A percentile compares a stretch with the other conserved stretches of the same genome.
These are phyloP conservation scores for Aspergillus quadricinctus DNA, from an alignment of 2,329 filamentous ascomycete species.

Conservation along the genomic window DNA sequence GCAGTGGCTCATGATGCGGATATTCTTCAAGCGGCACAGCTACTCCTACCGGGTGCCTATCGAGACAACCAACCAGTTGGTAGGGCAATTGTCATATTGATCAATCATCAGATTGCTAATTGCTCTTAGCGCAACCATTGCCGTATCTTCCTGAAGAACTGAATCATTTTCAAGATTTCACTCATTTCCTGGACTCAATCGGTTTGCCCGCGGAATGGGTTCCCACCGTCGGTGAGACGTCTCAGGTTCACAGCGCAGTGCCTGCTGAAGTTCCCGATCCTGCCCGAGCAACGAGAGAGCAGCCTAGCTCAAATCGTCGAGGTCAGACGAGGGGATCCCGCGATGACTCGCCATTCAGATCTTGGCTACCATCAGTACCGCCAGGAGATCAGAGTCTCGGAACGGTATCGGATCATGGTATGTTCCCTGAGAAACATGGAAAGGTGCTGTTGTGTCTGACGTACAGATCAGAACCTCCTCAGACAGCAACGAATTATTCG, in stretches of 20 bases:
- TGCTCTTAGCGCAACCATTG: constrained; percentile 21
- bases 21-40: constrained; percentile 37
- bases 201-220: constrained; percentile 33
- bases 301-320: constrained; percentile 16
- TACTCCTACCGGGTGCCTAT: constrained; percentile 29
- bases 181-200: constrained; percentile 33
- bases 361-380: constrained; percentile 31
- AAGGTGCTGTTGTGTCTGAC: neutral
- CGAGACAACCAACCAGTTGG: constrained; percentile 15
- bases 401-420: constrained; percentile 29
- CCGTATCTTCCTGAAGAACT: constrained; percentile 30
- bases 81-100: neutral
- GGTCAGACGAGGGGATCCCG: constrained; percentile 20
- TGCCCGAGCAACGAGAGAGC: constrained; percentile 14
- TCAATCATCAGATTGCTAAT: neutral
- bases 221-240: constrained; percentile 21
- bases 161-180: constrained; percentile 35
- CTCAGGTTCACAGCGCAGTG: constrained; percentile 22
- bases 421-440: neutral
- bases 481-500: constrained; percentile 16
- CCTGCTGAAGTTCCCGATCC: constrained; percentile 21
- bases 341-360: constrained; percentile 30
- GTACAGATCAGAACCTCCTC: constrained; percentile 22
- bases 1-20: constrained; percentile 29
- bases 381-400: constrained; percentile 30